phyloP scores from a whole-genome alignment of 1,284 basidiomycete genomes.

The Fomitopsis palustris region DNA sequence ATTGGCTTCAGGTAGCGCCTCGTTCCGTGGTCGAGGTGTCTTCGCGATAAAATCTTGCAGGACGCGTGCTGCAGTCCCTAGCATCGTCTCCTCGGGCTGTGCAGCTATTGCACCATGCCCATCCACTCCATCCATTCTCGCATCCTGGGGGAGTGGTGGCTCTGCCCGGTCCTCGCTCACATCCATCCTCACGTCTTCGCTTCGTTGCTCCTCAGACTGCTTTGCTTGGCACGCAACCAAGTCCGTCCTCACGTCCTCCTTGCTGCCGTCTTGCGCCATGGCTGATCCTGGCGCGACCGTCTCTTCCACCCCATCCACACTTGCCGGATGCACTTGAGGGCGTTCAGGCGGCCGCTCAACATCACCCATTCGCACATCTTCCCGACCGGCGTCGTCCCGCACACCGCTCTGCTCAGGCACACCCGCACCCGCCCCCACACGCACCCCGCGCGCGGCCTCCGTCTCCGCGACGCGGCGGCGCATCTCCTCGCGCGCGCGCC shows the following conservation, averaged over 20 bases:
- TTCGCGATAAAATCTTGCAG: neutral
- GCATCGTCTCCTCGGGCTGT: neutral
- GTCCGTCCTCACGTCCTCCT: slow-evolving; percentile 3
- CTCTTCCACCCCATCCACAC: too few relatives aligned
- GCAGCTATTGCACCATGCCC: too few relatives aligned
- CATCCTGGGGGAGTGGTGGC: neutral
- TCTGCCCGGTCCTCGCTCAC: neutral
- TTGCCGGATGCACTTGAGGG: too few relatives aligned
- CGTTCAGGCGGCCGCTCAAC: too few relatives aligned
- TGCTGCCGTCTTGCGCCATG: neutral
- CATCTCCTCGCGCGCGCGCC: slow-evolving; percentile 18
- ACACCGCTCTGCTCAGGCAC: neutral
- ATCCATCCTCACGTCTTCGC: slow-evolving; percentile 2
- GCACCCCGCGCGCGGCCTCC: neutral
- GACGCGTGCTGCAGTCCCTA: neutral
- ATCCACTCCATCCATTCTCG: neutral
- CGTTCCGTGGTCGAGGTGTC: neutral
- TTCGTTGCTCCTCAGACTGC: neutral
- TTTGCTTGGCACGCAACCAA: neutral
- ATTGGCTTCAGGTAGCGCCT: neutral
- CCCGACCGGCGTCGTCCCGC: neutral
- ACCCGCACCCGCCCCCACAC: neutral
- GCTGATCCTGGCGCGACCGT: too few relatives aligned
- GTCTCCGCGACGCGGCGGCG: neutral
- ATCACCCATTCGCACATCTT: neutral